Conservation (phyloP, 2,329 filamentous ascomycete species). For the Apiospora marii region DNA sequence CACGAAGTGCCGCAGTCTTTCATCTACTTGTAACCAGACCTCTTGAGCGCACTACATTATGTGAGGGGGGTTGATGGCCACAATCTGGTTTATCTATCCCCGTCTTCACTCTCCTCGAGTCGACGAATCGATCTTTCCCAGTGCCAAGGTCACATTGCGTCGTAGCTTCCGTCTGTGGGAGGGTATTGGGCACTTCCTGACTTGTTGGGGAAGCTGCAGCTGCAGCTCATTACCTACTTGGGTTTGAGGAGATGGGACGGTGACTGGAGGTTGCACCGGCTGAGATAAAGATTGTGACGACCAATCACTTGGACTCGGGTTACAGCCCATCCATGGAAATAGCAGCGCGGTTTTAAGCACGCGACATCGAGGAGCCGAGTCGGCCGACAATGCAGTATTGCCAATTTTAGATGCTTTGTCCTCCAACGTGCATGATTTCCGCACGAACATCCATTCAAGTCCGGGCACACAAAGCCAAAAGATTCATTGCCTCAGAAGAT, state of each 20-base stretch:
- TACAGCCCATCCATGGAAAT: background rate
- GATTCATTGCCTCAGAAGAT: background rate
- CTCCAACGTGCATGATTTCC: background rate
- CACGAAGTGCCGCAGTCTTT: background rate
- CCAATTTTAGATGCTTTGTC: background rate
- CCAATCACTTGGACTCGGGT: constrained; percentile 1
- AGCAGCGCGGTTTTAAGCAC: background rate
- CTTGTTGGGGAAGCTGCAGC: background rate
- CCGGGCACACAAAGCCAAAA: background rate
- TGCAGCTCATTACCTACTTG: background rate
- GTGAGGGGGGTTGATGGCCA: background rate
- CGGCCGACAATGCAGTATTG: background rate
- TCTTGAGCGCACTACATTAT: background rate
- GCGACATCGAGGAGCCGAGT: too few relatives aligned
- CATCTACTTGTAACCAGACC: background rate
- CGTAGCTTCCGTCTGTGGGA: constrained; percentile 4
- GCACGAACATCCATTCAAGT: background rate
- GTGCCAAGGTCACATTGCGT: constrained; percentile 1
- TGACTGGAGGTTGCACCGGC: background rate
- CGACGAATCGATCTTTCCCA: background rate
- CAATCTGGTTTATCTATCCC: background rate
- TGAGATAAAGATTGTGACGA: background rate
- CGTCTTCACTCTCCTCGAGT: background rate
- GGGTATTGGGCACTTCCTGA: background rate
- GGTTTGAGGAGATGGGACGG: background rate